Conservation (phyloP, 345 rosid genomes). For the Raphanus raphanistrum region DNA sequence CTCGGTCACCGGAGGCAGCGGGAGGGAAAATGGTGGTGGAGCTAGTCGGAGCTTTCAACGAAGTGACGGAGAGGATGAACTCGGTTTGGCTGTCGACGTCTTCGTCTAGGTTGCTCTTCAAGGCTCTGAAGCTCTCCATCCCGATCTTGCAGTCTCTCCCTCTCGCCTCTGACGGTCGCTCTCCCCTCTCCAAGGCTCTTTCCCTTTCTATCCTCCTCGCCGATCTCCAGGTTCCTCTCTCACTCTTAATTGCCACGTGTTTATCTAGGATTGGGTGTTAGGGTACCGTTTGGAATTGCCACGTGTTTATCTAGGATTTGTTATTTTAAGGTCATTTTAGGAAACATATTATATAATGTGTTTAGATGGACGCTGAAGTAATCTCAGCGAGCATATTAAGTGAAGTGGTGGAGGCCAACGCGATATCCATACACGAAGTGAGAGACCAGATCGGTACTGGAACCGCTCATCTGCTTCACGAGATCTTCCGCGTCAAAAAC, state of each 20-base stretch:
- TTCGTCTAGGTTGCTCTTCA: constrained; percentile 75
- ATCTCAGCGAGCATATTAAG: constrained; percentile 81
- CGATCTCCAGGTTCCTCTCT: constrained; percentile 67
- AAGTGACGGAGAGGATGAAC: constrained; percentile 82
- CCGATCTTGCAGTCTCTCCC: constrained; percentile 72
- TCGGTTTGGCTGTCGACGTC: constrained; percentile 78
- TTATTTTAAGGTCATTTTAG: too few relatives aligned
- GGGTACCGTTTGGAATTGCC: not conserved
- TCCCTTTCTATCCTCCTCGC: constrained; percentile 81
- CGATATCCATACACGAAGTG: constrained; percentile 57
- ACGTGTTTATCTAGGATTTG: too few relatives aligned
- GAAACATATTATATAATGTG: not conserved
- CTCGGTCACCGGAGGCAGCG: constrained; percentile 56
- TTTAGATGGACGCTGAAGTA: constrained; percentile 97
- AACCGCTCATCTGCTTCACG: constrained; percentile 85
- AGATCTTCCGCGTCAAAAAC: constrained; percentile 69
- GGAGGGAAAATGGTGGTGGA: constrained; percentile 98
- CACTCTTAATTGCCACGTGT: not conserved
- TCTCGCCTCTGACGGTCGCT: constrained; percentile 62
- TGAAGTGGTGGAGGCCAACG: constrained; percentile 65
- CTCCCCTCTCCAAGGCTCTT: constrained; percentile 79
- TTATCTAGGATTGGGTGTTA: not conserved
- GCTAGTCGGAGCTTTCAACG: constrained; percentile 92
- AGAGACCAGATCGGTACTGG: constrained; percentile 70
- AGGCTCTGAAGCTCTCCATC: constrained; percentile 79